These are phyloP conservation scores for Cutaneotrichosporon sp. DNA, from an alignment of 1,284 basidiomycete species.

Conservation along the genomic window DNA sequence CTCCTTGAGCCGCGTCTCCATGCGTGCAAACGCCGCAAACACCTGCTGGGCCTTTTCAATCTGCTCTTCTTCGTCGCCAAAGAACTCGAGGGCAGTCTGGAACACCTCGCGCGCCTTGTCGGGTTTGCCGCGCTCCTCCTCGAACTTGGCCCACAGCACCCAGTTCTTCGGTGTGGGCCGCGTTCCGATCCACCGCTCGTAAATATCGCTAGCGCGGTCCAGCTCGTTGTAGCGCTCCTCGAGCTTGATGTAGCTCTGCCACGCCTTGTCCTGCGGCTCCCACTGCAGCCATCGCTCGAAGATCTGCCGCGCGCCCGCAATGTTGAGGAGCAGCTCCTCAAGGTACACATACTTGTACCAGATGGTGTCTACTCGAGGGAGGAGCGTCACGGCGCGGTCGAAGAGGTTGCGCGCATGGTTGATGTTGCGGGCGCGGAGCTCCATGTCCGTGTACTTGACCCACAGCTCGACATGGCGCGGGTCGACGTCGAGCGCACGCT, in stretches of 20 bases:
- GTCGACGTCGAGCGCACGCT: constrained; percentile 94
- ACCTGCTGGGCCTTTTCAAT: constrained; percentile 91
- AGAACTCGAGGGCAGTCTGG: constrained; percentile 93
- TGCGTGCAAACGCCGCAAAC: constrained; percentile 93
- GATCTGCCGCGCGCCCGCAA: constrained; percentile 90
- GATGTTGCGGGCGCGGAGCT: constrained; percentile 93
- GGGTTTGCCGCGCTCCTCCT: constrained; percentile 79
- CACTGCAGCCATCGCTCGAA: constrained; percentile 99
- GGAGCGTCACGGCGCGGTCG: constrained; percentile 90
- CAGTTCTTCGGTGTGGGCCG: constrained; percentile 91
- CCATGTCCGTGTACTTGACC: constrained; percentile 97
- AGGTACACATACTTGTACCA: constrained; percentile 99
- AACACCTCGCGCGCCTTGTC: constrained; percentile 95
- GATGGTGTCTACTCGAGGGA: constrained; percentile 82
- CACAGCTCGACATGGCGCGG: constrained; percentile 83
- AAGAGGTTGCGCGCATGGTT: constrained; percentile 95
- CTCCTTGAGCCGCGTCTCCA: constrained; percentile 94
- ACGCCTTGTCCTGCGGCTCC: constrained; percentile 99
- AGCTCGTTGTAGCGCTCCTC: constrained; percentile 89
- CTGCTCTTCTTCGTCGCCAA: constrained; percentile 94
- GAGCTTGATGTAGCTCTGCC: constrained; percentile 97
- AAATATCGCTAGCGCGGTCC: constrained; percentile 86
- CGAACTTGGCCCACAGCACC: constrained; percentile 95
- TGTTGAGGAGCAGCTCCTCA: constrained; percentile 93
- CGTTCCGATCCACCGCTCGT: constrained; percentile 90